Evolutionary conservation across 2,329 filamentous ascomycete species (phyloP).

Genomic region (Paraphaeosphaeria sporulosa): DNA sequence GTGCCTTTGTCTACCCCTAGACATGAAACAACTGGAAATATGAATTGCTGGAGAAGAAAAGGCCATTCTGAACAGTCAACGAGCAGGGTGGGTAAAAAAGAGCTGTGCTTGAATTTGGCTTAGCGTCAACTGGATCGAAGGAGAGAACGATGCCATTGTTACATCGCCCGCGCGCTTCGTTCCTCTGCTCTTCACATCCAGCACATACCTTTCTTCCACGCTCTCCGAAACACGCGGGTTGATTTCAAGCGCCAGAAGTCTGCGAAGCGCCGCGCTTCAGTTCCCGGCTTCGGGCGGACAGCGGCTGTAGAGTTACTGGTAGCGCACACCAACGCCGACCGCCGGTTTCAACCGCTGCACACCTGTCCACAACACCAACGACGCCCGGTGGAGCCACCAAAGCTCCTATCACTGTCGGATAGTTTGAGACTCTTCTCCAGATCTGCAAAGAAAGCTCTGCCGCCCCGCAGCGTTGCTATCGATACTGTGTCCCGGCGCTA

Average conservation of each 20-base stretch:
- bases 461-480: conserved; percentile 6
- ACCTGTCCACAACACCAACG: background rate
- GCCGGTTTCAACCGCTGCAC: conserved; percentile 3
- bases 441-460: background rate
- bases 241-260: background rate
- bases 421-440: conserved; percentile 8
- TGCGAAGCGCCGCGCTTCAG: background rate
- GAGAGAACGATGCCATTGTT: background rate
- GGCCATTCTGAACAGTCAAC: no score
- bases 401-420: background rate
- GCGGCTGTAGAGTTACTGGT: background rate
- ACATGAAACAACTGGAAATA: no score
- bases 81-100: no score
- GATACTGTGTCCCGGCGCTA: background rate
- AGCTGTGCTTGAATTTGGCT: background rate
- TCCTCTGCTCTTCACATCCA: background rate
- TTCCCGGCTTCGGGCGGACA: background rate
- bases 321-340: background rate
- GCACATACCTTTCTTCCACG: background rate
- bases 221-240: background rate
- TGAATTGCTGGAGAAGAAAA: no score
- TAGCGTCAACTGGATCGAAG: background rate
- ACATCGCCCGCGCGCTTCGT: background rate
- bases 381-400: background rate
- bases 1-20: no score